Percentiles rank a stretch among this genome's conserved stretches.
Evolutionary conservation across 306 rosid genomes (phyloP).

Genomic region (Inga leiocalycina): DNA sequence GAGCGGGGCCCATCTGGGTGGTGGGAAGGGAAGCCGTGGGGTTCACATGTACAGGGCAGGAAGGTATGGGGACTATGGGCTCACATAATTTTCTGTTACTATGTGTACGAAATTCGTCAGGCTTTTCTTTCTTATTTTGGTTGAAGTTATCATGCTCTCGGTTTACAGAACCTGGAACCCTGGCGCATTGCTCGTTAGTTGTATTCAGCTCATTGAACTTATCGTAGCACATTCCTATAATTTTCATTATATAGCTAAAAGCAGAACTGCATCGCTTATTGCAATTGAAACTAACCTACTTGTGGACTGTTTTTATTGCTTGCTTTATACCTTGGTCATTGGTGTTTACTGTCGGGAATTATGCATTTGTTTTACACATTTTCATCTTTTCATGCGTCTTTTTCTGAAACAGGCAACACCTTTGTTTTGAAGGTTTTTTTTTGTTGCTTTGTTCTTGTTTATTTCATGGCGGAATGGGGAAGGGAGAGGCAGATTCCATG

Average conservation of each 20-base stretch:
- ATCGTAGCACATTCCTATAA: background rate
- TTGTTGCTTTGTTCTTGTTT: background rate
- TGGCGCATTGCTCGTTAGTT: background rate
- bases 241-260: background rate
- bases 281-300: background rate
- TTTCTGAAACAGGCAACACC: background rate
- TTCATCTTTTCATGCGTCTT: background rate
- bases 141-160: background rate
- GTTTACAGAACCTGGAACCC: background rate
- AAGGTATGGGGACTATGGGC: constrained; percentile 50
- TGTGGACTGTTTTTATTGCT: background rate
- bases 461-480: background rate
- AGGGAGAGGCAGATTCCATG: constrained; percentile 9
- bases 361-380: background rate
- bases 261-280: background rate
- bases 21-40: constrained; percentile 76
- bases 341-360: background rate
- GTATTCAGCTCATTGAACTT: background rate
- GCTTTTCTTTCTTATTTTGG: background rate
- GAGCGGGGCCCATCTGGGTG: constrained; percentile 63
- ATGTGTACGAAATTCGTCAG: background rate
- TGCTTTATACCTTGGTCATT: background rate
- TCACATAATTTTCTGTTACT: background rate
- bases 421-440: background rate
- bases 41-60: constrained; percentile 92